Evolutionary conservation across 164 flowering plant species (phyloP), one percentile per base, ranked within the genome.

Genomic region (Aristolochia fimbriata): DNA sequence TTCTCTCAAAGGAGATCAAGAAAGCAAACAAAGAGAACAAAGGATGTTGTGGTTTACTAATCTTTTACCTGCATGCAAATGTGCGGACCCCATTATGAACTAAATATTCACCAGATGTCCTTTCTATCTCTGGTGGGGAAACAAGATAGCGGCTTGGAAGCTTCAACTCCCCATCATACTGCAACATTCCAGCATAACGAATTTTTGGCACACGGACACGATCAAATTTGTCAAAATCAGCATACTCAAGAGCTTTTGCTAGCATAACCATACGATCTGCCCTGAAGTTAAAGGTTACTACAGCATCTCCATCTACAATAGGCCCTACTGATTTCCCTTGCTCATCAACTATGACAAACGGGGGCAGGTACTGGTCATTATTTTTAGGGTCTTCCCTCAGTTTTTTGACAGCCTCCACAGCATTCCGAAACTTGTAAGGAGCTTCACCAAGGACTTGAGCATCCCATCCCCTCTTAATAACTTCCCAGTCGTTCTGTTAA

Each of bases 391-490:
- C 80, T 61, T 52, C 80, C 74, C 97, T 83, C 60, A 93, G 71
- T 51, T 37, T 90, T 71, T 87, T 87, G 47, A 93, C 82, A 66
- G 96, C 98, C 73, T 90, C 97, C 53, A 89, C 20, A 16, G 92
- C 87, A 74, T 68, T 82, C 62, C 14, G 78, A 60, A 93, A 93
- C 63, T 90, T 84, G 88, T 81, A 70, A 22, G 90, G 99, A 30
- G 99, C 99, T 80, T 90, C 99, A 65, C 99, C 99, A 65, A 90
- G 97, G 70, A 93, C 96, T 53, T 91, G 98, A 24, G 98, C 96
- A 73, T 91, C 94, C 98, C 98, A 91, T 61, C 98, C 98, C 60
- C 98, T 75, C 68, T 91, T 91, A 17, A 91, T 85, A 57, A 91
- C 98, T 22, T 67, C 64, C 98, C 98, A 91, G 61, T 93, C 99